phyloP scores from a whole-genome alignment of 305 asterid genomes.

The Euphrasia arctica region DNA sequence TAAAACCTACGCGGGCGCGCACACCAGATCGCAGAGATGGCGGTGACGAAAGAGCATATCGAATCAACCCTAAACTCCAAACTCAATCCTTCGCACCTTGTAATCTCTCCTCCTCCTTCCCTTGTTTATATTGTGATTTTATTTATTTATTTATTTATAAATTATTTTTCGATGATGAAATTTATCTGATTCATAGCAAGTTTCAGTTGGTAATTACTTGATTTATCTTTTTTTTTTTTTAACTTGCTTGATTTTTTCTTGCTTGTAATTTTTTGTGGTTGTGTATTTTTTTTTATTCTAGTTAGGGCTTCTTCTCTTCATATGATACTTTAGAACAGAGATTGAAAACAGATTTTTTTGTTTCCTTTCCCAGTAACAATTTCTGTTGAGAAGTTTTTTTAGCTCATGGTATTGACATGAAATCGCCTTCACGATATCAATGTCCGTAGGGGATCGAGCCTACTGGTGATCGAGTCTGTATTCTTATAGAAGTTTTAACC shows the following conservation, averaged over 20 bases:
- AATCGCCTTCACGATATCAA: too few species aligned
- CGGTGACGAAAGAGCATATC: conserved; percentile 61
- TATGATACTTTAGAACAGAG: background rate
- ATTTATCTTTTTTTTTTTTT: background rate
- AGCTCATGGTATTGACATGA: background rate
- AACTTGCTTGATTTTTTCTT: background rate
- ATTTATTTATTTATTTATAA: background rate
- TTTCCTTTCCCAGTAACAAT: background rate
- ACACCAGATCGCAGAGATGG: conserved; percentile 35
- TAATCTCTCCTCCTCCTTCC: conserved; percentile 24
- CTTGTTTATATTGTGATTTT: background rate
- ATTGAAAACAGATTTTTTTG: background rate
- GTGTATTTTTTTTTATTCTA: background rate
- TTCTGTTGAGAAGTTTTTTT: background rate
- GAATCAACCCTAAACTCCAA: conserved; percentile 50
- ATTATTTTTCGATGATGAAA: background rate
- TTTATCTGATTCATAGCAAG: background rate
- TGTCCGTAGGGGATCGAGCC: too few species aligned
- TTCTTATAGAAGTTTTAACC: too few species aligned
- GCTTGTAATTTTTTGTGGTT: background rate
- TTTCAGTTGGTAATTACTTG: background rate
- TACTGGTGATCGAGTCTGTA: too few species aligned
- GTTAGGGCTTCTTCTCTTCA: background rate
- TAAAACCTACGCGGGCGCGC: conserved; percentile 29
- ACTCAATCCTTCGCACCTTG: conserved; percentile 62